These are phyloP conservation scores for Lentinus tigrinus DNA, from an alignment of 768 basidiomycete species.

Conservation along the genomic window DNA sequence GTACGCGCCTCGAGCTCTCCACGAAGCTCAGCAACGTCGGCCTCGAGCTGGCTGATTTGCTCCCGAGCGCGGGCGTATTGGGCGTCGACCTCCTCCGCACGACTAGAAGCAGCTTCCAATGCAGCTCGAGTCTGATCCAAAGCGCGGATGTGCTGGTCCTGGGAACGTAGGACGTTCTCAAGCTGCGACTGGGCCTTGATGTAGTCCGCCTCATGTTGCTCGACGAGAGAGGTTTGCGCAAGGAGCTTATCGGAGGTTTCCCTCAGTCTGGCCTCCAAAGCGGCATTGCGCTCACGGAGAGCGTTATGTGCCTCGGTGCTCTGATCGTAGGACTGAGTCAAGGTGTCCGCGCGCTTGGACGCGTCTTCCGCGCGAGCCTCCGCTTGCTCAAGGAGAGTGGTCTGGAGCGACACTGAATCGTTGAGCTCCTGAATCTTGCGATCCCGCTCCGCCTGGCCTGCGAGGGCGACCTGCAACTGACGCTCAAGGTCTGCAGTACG, in stretches of 20 bases:
- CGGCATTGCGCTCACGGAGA: conserved; percentile 61
- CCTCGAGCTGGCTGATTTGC: conserved; percentile 68
- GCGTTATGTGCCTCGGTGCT: conserved; percentile 64
- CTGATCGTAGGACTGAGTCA: conserved; percentile 68
- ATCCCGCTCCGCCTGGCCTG: conserved; percentile 65
- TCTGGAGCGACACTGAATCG: conserved; percentile 74
- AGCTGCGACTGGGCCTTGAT: conserved; percentile 61
- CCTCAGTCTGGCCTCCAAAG: conserved; percentile 62
- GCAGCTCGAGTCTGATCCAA: conserved; percentile 84
- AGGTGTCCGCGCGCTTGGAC: conserved; percentile 67
- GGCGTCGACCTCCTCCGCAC: conserved; percentile 76
- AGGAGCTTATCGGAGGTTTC: conserved; percentile 78
- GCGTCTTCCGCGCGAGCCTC: conserved; percentile 78
- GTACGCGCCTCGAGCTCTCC: conserved; percentile 77
- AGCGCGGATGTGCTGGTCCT: conserved; percentile 84
- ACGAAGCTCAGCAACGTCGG: conserved; percentile 74
- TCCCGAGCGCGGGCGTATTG: conserved; percentile 71
- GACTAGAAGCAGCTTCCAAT: conserved; percentile 69
- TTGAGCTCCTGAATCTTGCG: conserved; percentile 69
- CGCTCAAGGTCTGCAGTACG: conserved; percentile 74
- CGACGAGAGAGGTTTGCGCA: conserved; percentile 66
- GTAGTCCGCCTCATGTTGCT: conserved; percentile 81
- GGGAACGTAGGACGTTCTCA: conserved; percentile 65
- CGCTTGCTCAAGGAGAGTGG: conserved; percentile 74
- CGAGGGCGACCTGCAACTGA: conserved; percentile 58